These are phyloP conservation scores for Westerdykella sp. DNA, from an alignment of 2,329 filamentous ascomycete genomes.

Conservation along the genomic window DNA sequence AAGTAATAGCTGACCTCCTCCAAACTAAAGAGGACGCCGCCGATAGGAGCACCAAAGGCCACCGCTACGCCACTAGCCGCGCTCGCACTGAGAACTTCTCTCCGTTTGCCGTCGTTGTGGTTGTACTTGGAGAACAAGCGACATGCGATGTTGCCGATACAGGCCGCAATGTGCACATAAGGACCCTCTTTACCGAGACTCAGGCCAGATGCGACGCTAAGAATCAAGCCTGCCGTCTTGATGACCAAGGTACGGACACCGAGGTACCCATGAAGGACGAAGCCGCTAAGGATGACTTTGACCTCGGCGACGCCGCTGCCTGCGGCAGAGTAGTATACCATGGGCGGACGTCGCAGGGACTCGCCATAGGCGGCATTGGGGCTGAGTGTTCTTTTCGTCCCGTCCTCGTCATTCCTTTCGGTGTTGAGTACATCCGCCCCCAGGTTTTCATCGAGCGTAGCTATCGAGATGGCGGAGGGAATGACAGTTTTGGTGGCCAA, in stretches of 20 bases:
- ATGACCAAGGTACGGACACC: slow-evolving; percentile 79
- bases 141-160: slow-evolving; percentile 90
- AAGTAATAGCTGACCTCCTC: slow-evolving; percentile 98
- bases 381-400: slow-evolving; percentile 37
- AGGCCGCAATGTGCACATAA: slow-evolving; percentile 95
- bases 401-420: slow-evolving; percentile 42
- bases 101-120: slow-evolving; percentile 84
- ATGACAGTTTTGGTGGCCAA: slow-evolving; percentile 90
- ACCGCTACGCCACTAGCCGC: slow-evolving; percentile 90
- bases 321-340: slow-evolving; percentile 92
- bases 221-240: slow-evolving; percentile 74
- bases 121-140: slow-evolving; percentile 94
- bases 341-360: slow-evolving; percentile 52
- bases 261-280: slow-evolving; percentile 92
- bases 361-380: slow-evolving; percentile 38
- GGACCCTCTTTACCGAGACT: slow-evolving; percentile 93
- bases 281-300: slow-evolving; percentile 94
- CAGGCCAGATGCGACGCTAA: slow-evolving; percentile 87
- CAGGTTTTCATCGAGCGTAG: slow-evolving; percentile 88
- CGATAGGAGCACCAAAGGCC: slow-evolving; percentile 85
- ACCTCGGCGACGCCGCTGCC: slow-evolving; percentile 96
- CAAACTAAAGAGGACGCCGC: slow-evolving; percentile 84
- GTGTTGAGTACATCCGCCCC: slow-evolving; percentile 51
- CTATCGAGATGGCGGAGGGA: slow-evolving; percentile 77
- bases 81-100: slow-evolving; percentile 88